phyloP scores from a whole-genome alignment of 805 yeast genomes.

The Metschnikowia matae region DNA sequence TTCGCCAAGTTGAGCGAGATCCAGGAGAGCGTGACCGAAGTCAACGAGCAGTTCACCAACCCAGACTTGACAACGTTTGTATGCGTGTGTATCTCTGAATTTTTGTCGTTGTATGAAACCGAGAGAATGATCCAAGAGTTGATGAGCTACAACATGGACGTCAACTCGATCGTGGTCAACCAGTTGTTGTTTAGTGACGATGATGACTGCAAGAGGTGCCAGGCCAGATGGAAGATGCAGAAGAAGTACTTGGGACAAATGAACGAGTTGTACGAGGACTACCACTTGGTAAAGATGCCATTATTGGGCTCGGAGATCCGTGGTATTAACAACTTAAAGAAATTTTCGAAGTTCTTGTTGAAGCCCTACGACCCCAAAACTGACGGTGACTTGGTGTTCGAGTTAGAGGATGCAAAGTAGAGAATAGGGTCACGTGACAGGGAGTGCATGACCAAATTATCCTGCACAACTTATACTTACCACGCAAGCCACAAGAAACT shows the following conservation, averaged over 20 bases:
- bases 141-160: conserved; percentile 92
- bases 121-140: conserved; percentile 97
- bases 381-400: conserved; percentile 52
- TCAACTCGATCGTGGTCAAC: conserved; percentile 92
- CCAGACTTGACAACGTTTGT: conserved; percentile 94
- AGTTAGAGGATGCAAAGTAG: conserved; percentile 46
- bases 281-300: conserved; percentile 94
- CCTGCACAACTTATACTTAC: neutral
- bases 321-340: conserved; percentile 80
- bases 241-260: conserved; percentile 91
- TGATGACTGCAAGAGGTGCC: conserved; percentile 85
- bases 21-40: conserved; percentile 77
- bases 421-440: neutral
- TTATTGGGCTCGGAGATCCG: conserved; percentile 92
- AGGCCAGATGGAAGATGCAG: conserved; percentile 93
- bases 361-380: conserved; percentile 69
- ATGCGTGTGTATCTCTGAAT: conserved; percentile 97
- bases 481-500: neutral
- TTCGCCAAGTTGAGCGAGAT: conserved; percentile 75
- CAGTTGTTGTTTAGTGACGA: conserved; percentile 86
- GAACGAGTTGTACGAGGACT: conserved; percentile 94
- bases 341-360: conserved; percentile 77
- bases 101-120: conserved; percentile 91
- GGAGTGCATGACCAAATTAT: neutral
- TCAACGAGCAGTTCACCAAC: conserved; percentile 90